Evolutionary conservation across 1,284 basidiomycete genomes (phyloP), one percentile per base, ranked within the genome.

Genomic region (Hemileia vastatrix): DNA sequence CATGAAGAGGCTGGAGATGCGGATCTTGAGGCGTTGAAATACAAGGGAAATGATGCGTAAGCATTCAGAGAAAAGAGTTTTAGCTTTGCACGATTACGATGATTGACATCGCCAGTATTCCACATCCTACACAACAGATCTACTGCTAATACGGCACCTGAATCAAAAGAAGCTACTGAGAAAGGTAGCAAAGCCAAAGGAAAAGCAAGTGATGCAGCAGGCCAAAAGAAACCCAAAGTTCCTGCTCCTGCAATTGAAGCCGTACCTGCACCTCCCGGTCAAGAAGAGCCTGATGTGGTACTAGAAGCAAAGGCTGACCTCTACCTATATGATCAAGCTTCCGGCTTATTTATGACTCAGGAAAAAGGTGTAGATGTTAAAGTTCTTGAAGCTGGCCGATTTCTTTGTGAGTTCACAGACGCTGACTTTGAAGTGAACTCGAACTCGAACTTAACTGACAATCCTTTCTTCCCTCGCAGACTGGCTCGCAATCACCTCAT

Each of bases 1-100:
- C 8, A n/a, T 13, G 5, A 27, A 18, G 21, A 15, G 18, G 19
- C n/a, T 31, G 36, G n/a, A 18, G 87, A 90, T 67, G 75, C 79
- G 2, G 85, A 88, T 56, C 78, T 92, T 27, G 82, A 86, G 54
- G 83, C 87, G 67, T 86, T 92, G 68, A 82, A 88, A 32, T 88
- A 84, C 82, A 81, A 81, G 87, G 88, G 67, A 15, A 62, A 45
- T 50, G 67, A 66, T 40, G 65, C 54, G 15, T 63, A 64, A 11
- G 47, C 59, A 18, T n/a, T n/a, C n/a, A n/a, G n/a, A n/a, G n/a
- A n/a, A 51, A 21, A 18, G 51, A 32, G 49, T 19, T 52, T 51
- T 19, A 15, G n/a, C n/a, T 23, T 50, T 51, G 33, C 40, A 4
- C 8, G 27, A 48, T 31, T 32, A 2, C 11, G 24, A n/a, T n/a